Conservation (phyloP, 345 rosid genomes). For the Erucastrum elatum region DNA sequence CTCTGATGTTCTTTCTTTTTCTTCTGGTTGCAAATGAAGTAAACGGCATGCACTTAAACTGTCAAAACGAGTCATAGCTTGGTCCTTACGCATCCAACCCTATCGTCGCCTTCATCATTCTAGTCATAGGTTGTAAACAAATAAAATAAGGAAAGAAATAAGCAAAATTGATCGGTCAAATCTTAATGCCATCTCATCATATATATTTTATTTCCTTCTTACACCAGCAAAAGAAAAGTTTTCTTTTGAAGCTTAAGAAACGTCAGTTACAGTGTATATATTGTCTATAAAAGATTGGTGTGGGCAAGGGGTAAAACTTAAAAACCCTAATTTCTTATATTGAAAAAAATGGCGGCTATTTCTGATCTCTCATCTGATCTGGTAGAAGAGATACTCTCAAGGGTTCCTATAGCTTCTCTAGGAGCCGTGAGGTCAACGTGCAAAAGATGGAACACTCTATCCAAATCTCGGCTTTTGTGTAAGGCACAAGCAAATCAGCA, state of each 20-base stretch:
- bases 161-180: background rate
- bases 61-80: background rate
- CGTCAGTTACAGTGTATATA: too few species aligned
- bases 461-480: background rate
- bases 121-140: background rate
- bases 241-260: background rate
- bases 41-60: background rate
- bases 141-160: background rate
- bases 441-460: background rate
- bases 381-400: background rate
- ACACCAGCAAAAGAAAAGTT: too few species aligned
- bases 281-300: too few species aligned
- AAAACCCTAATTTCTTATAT: background rate
- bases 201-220: too few species aligned
- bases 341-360: background rate
- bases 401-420: background rate
- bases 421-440: too few species aligned
- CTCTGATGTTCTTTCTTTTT: background rate
- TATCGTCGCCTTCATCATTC: constrained; percentile 10
- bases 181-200: background rate
- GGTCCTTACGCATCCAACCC: background rate
- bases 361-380: background rate
- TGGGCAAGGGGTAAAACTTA: background rate
- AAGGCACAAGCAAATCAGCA: background rate
- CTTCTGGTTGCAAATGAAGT: background rate